Evolutionary conservation across 805 yeast species (phyloP), one percentile per base, ranked within the genome.

Genomic region (Pichia nakasei): DNA sequence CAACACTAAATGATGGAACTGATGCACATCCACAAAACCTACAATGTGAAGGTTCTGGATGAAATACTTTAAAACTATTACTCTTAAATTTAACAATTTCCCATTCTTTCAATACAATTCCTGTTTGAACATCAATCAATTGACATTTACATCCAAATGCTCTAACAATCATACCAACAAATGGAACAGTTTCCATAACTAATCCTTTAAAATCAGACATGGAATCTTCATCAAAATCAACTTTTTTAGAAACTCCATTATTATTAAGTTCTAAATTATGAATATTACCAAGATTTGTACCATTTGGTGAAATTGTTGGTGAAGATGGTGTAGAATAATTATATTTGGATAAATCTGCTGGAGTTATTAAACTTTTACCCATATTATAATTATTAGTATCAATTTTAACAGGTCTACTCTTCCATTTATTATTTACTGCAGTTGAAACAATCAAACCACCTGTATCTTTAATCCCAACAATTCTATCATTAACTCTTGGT

Each of bases 11-110:
- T 3, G 89, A 73, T 20, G 78, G 72, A 35, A 87, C 73, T 0
- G 95, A 82, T 0, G 85, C 87, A 65, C 94, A 82, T 2, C 96
- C 96, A 67, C 96, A 87, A 62, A 87, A 87, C 38, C 83, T 73
- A 63, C 96, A 87, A 64, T 87, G 95, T 1, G 87, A 79, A 6
- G 95, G 94, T 52, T 82, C 87, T 36, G 84, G 81, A 57, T 87
- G 95, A 49, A 85, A 77, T 1, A 84, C 93, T 45, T 70, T 67
- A 48, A 87, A 72, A 0, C 82, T 58, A 2, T 73, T 73, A 2
- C 75, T 73, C 51, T 76, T 77, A 64, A 78, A 80, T 32, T 73
- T 73, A 0, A 82, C 85, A 38, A 87, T 75, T 24, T 69, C 63
- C 52, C 85, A 73, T 35, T 68, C 72, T 49, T 76, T 77, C 42